These are phyloP conservation scores for Penicillium crustosum DNA, from an alignment of 2,329 filamentous ascomycete genomes.

Conservation along the genomic window DNA sequence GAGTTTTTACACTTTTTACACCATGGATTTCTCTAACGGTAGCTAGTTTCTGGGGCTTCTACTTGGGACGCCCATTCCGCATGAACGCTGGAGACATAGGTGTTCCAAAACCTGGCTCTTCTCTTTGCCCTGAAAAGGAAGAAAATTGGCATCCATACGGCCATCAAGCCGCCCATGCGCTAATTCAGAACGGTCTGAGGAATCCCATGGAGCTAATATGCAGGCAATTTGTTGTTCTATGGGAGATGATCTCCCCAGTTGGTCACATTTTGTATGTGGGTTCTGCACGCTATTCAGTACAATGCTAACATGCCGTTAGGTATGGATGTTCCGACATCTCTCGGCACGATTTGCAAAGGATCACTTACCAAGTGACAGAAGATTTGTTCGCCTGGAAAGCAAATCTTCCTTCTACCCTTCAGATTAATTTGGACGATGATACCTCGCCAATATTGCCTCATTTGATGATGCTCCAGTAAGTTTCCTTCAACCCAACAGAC, in stretches of 20 bases:
- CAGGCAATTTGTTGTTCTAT: conserved; percentile 42
- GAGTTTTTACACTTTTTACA: conserved; percentile 10
- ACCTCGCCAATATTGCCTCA: conserved; percentile 39
- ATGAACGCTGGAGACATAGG: conserved; percentile 44
- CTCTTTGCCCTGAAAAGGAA: conserved; percentile 27
- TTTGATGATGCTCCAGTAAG: conserved; percentile 45
- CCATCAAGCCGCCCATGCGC: conserved; percentile 19
- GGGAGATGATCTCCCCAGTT: conserved; percentile 46
- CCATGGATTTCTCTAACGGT: neutral
- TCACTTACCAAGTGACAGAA: conserved; percentile 38
- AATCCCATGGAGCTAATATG: conserved; percentile 38
- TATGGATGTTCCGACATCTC: conserved; percentile 42
- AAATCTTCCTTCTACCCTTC: conserved; percentile 39
- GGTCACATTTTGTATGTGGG: conserved; percentile 42
- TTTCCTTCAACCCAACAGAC: neutral
- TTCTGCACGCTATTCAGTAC: neutral
- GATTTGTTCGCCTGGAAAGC: conserved; percentile 45
- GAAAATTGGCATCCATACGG: conserved; percentile 36
- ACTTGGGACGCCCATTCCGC: conserved; percentile 45
- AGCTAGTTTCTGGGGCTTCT: conserved; percentile 45
- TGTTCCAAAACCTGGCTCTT: conserved; percentile 40
- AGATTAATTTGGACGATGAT: conserved; percentile 38
- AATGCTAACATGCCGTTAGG: conserved; percentile 24
- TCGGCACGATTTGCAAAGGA: conserved; percentile 39
- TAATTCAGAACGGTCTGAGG: conserved; percentile 23